Percentiles rank a stretch among this genome's conserved stretches.
Evolutionary conservation across 163 green algal genomes (phyloP).

Genomic region (Volvox carteri): DNA sequence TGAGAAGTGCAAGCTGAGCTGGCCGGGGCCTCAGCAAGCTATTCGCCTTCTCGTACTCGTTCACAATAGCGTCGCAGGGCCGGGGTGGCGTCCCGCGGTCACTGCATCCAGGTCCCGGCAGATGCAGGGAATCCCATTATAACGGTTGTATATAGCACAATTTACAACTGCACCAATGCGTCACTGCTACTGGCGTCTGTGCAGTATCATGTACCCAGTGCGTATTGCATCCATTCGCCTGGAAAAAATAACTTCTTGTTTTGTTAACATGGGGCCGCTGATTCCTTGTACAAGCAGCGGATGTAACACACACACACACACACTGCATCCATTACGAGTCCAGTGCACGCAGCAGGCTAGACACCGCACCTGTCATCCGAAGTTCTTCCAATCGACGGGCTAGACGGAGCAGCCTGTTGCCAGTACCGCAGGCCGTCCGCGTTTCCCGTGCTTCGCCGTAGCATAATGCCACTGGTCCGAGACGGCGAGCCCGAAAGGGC

Average conservation of each 20-base stretch:
- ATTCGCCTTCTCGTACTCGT: constrained; percentile 40
- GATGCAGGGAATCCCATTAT: not conserved
- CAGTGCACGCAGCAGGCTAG: too few relatives aligned
- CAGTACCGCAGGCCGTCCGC: too few relatives aligned
- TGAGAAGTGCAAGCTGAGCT: constrained; percentile 34
- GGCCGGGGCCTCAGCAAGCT: constrained; percentile 26
- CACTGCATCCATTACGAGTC: too few relatives aligned
- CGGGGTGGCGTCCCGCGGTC: constrained; percentile 6
- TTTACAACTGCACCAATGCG: too few relatives aligned
- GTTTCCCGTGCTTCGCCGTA: not conserved
- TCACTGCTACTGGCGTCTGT: too few relatives aligned
- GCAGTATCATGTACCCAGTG: too few relatives aligned
- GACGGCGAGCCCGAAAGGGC: not conserved
- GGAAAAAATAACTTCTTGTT: too few relatives aligned
- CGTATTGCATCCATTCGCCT: too few relatives aligned
- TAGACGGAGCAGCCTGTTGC: not conserved
- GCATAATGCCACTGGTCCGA: not conserved
- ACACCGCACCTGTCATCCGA: not conserved
- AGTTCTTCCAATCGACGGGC: not conserved
- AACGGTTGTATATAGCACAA: too few relatives aligned
- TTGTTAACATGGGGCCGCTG: too few relatives aligned
- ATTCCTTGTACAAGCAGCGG: too few relatives aligned
- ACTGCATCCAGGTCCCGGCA: not conserved
- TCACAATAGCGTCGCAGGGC: constrained; percentile 20
- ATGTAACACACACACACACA: too few relatives aligned